phyloP scores from a whole-genome alignment of 1,139 yeast species.

The Suhomyces yuchorum region DNA sequence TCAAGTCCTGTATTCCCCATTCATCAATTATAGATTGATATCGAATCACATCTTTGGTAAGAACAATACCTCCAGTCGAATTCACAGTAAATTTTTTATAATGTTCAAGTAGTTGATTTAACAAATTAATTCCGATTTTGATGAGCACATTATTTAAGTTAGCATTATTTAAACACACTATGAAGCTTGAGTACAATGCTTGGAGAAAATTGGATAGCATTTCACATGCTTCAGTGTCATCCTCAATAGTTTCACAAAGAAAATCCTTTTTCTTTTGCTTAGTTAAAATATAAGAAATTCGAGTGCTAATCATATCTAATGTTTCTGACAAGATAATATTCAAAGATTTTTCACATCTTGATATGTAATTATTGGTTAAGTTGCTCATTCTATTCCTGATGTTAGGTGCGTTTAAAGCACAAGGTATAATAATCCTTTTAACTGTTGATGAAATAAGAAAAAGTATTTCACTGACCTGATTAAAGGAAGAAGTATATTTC shows the following conservation, averaged over 20 bases:
- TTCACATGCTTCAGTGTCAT: slow-evolving; percentile 71
- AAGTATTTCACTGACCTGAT: slow-evolving; percentile 62
- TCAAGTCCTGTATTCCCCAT: slow-evolving; percentile 66
- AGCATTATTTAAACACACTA: slow-evolving; percentile 46
- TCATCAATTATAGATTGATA: slow-evolving; percentile 73
- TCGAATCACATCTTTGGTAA: slow-evolving; percentile 82
- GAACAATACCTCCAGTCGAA: slow-evolving; percentile 78
- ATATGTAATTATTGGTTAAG: slow-evolving; percentile 66
- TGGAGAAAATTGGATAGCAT: slow-evolving; percentile 58
- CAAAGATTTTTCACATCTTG: slow-evolving; percentile 67
- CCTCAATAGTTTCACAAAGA: slow-evolving; percentile 52
- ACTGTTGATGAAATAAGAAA: slow-evolving; percentile 70
- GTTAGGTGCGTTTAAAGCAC: slow-evolving; percentile 63
- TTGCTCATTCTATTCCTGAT: slow-evolving; percentile 65
- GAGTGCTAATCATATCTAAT: slow-evolving; percentile 50
- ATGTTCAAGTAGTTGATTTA: slow-evolving; percentile 67
- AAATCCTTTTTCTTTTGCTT: slow-evolving; percentile 68
- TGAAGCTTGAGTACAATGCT: slow-evolving; percentile 40
- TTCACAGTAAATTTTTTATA: slow-evolving; percentile 75
- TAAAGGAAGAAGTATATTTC: slow-evolving; percentile 52
- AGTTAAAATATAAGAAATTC: slow-evolving; percentile 52
- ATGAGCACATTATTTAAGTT: slow-evolving; percentile 57
- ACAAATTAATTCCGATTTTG: slow-evolving; percentile 62
- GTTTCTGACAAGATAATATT: slow-evolving; percentile 67
- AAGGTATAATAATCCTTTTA: slow-evolving; percentile 70